A percentile compares a stretch with the other conserved stretches of the same genome.
These are phyloP conservation scores for Scleroderma citrinum DNA, from an alignment of 768 basidiomycete species.

Conservation along the genomic window DNA sequence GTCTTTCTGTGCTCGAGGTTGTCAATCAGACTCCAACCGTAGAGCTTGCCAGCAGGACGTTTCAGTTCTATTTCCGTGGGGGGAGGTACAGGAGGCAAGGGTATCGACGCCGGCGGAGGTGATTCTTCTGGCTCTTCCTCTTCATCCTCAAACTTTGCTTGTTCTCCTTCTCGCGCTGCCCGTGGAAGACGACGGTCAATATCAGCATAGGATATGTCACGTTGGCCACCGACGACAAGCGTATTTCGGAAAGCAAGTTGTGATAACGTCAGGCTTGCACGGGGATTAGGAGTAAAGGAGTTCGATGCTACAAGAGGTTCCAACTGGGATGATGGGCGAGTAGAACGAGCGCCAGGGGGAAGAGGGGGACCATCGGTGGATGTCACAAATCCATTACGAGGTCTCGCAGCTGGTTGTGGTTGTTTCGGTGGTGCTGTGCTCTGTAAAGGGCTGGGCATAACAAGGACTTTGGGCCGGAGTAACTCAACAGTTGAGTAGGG, in stretches of 20 bases:
- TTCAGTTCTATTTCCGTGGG: slow-evolving; percentile 28
- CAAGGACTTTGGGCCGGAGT: slow-evolving; percentile 83
- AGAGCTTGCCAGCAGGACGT: slow-evolving; percentile 77
- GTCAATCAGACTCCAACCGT: slow-evolving; percentile 86
- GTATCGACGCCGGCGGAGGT: slow-evolving; percentile 25
- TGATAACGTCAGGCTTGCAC: slow-evolving; percentile 63
- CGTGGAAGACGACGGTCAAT: slow-evolving; percentile 58
- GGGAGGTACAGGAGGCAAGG: slow-evolving; percentile 23
- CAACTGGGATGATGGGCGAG: slow-evolving; percentile 39
- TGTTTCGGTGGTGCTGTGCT: slow-evolving; percentile 29
- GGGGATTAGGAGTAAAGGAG: slow-evolving; percentile 75
- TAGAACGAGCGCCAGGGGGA: slow-evolving; percentile 64
- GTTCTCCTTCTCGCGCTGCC: slow-evolving; percentile 75
- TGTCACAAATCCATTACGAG: slow-evolving; percentile 55
- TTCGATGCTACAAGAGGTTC: slow-evolving; percentile 46
- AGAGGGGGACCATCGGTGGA: slow-evolving; percentile 72
- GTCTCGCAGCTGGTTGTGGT: slow-evolving; percentile 27
- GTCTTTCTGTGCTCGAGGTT: slow-evolving; percentile 80
- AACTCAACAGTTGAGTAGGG: slow-evolving; percentile 73
- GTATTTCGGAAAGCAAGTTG: slow-evolving; percentile 86
- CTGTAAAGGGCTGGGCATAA: slow-evolving; percentile 90
- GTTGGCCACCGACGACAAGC: slow-evolving; percentile 60
- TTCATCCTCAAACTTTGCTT: slow-evolving; percentile 46
- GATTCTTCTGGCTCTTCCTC: slow-evolving; percentile 32
- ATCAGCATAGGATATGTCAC: slow-evolving; percentile 57